These are phyloP conservation scores for Cardiospermum halicacabum DNA, from an alignment of 345 rosid genomes.

Conservation along the genomic window DNA sequence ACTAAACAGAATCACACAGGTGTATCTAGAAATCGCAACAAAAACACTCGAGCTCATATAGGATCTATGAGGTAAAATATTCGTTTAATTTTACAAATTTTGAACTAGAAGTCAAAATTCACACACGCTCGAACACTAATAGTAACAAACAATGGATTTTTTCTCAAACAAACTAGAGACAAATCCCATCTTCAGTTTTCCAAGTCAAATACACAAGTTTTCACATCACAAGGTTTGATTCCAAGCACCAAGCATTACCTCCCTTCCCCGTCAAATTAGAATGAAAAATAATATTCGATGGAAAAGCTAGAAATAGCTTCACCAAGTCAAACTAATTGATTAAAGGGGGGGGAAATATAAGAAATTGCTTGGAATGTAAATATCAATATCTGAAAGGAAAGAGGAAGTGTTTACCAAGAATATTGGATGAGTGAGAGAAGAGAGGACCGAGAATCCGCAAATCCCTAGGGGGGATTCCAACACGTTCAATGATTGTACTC, in stretches of 20 bases:
- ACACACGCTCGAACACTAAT: not conserved
- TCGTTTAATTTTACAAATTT: not conserved
- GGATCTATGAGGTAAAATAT: not conserved
- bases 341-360: too few species aligned
- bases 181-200: not conserved
- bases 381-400: not conserved
- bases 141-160: not conserved
- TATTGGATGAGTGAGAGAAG: constrained; percentile 82
- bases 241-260: not conserved
- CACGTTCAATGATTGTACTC: constrained; percentile 64
- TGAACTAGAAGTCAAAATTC: not conserved
- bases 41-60: not conserved
- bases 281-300: not conserved
- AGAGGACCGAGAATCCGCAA: constrained; percentile 91
- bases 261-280: not conserved
- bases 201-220: not conserved
- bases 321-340: too few species aligned
- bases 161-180: not conserved
- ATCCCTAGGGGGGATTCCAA: constrained; percentile 84
- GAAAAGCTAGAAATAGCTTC: too few species aligned
- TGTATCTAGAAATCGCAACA: not conserved
- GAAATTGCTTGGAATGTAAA: too few species aligned
- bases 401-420: constrained; percentile 45
- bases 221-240: not conserved
- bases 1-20: not conserved